Evolutionary conservation across 2,329 filamentous ascomycete genomes (phyloP), one percentile per base, ranked within the genome.

Genomic region (Stylonectria norvegica): DNA sequence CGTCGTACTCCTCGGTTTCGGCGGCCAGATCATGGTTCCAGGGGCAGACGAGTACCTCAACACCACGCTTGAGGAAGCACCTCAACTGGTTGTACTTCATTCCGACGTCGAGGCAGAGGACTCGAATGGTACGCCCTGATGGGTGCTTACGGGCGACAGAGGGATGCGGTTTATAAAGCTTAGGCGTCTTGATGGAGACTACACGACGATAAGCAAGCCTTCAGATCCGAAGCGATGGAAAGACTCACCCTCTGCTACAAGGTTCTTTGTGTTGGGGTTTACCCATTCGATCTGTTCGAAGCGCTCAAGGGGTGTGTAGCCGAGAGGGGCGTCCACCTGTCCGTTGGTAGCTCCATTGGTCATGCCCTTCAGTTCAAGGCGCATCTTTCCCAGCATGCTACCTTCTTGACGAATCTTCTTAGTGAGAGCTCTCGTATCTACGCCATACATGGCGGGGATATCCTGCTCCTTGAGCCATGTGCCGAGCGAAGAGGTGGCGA

Each of bases 31-130:
- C 85, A 61, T 96, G 89, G 69, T 98, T 83, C 90, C 91, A 98
- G 8, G 93, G 93, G 49, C 93, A 90, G 41, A 96, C 89, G 50
- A 95, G 71, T 35, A 97, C 90, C 64, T 98, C 93, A 40, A 97
- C 86, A 40, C 93, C 93, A 55, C 93, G 83, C 58, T 82, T 84
- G 44, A 98, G 75, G 58, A 98, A 83, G 71, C 93, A 98, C 54
- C 93, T 81, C 56, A 98, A 77, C 71, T 98, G 93, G 71, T 97
- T 98, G 72, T 88, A 96, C 71, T 98, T 98, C 75, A 97, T 83
- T 64, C 93, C 93, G 55, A 98, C 91, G 70, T 98, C 93, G 55
- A 98, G 79, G 63, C 89, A 95, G 36, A 97, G 75, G 47, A 98
- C 83, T 61, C 90, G 87, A 43, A 97, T 77, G 35, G 84, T 77